Base-by-base conservation (phyloP, 2,329 filamentous ascomycete genomes). In the Fusarium sp. region DNA sequence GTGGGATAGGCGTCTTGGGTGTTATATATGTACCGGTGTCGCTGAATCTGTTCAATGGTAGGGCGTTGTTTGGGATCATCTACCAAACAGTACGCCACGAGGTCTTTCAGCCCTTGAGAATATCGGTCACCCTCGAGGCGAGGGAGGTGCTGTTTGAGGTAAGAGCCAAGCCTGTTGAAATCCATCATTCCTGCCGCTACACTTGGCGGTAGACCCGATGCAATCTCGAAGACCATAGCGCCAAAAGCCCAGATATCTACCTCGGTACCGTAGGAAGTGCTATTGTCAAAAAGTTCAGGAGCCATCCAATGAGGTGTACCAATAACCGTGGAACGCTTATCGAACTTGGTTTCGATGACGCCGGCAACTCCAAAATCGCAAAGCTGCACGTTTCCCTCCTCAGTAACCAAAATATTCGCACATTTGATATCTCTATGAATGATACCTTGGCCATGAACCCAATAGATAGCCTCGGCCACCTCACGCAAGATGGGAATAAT, bases 291-390 rank as follows among this genome's bases (percentile, higher is more conserved):
- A 14, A 95, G 84, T 74, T 96, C 93, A 0, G 91, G 92, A 0
- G 93, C 91, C 92, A 96, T 94, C 91, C 92, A 96, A 78, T 94
- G 90, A 5, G 91, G 90, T 0, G 93, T 96, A 23, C 93, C 93
- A 58, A 95, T 91, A 50, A 95, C 90, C 1, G 93, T 95, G 6
- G 90, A 90, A 55, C 92, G 85, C 80, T 96, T 96, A 73, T 92
- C 90, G 57, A 90, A 86, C 70, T 92, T 90, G 43, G 86, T 90
- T 76, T 94, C 91, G 59, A 94, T 87, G 48, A 93, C 88, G 45
- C 91, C 92, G 30, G 93, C 91, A 49, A 96, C 92, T 69, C 93
- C 93, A 78, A 96, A 96, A 77, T 96, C 93, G 76, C 92, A 94
- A 34, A 96, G 86, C 77, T 96, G 93, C 10, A 96, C 91, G 28